Evolutionary conservation across 176 grass and related monocot genomes (phyloP), one percentile per base, ranked within the genome.

Genomic region (Secale cereale): DNA sequence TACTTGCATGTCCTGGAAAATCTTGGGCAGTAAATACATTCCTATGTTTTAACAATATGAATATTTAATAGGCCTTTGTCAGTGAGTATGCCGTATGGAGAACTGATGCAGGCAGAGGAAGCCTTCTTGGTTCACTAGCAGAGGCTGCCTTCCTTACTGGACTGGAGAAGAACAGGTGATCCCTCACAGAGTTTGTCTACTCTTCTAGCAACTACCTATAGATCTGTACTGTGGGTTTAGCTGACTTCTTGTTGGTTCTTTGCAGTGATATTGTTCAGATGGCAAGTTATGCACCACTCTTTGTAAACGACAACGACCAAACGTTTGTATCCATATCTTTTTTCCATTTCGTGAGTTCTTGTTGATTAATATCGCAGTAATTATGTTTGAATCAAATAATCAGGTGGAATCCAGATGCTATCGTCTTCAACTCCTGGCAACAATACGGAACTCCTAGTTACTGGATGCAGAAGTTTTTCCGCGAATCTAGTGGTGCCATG

Each of bases 131-230:
- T 75, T 87, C 95, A 61, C 80, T 97, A 78, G 92, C 83, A 74
- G 95, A 97, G 64, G 95, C 95, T 83, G 95, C 86, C 70, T 97
- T 97, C 69, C 90, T 97, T 43, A 94, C 88, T 65, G 95, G 90
- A 27, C 27, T 97, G 64, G 95, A 97, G 73, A 97, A 85, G 37
- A 97, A 97, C 70, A 94, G 95, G 95, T 97, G 30, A 59, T 57
- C 59, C 48, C 15, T 52, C 48, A 52, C 16, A 52, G 48, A 52
- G 48, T 52, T 52, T 52, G 48, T 52, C 48, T 52, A 52, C 48
- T 19, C 48, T 52, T 19, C 48, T 52, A 52, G 48, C 48, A 52
- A 19, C 48, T 19, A 52, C 48, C 6, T 52, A 52, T 52, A 52
- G 16, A 7, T 52, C 48, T 52, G 48, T 52, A 52, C 6, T 19